A percentile compares a stretch with the other conserved stretches of the same genome.
Conservation (phyloP, 805 yeast species). For the Hanseniaspora jakobsenii region DNA sequence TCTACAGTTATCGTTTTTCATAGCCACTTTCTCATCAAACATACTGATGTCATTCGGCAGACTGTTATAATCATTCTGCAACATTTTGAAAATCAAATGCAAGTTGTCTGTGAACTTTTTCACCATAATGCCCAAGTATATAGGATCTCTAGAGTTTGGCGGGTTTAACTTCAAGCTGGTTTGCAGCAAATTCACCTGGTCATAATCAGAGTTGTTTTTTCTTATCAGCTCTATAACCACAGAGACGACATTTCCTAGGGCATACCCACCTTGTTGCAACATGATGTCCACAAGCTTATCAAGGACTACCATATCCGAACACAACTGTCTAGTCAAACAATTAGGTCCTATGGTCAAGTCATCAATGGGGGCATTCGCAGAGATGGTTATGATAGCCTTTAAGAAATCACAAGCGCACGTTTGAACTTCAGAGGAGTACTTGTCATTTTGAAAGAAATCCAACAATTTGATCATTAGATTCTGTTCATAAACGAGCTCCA, state of each 20-base stretch:
- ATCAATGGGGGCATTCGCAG: constrained; percentile 78
- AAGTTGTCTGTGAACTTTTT: constrained; percentile 57
- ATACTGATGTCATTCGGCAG: constrained; percentile 14
- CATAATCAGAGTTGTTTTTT: constrained; percentile 93
- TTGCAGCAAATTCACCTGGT: constrained; percentile 63
- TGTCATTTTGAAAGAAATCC: constrained; percentile 49
- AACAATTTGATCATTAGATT: constrained; percentile 57
- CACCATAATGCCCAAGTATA: constrained; percentile 75
- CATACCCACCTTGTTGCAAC: constrained; percentile 56
- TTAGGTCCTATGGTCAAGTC: constrained; percentile 88
- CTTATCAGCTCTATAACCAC: constrained; percentile 86
- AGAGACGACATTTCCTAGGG: constrained; percentile 81
- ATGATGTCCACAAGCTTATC: constrained; percentile 57
- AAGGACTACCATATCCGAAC: constrained; percentile 47
- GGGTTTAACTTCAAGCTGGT: constrained; percentile 72
- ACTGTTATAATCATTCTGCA: constrained; percentile 4
- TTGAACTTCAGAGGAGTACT: constrained; percentile 52
- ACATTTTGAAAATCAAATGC: constrained; percentile 31
- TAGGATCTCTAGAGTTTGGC: constrained; percentile 81
- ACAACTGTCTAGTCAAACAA: constrained; percentile 74
- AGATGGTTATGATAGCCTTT: constrained; percentile 82
- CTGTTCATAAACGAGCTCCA: constrained; percentile 67
- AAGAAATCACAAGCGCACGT: constrained; percentile 89
- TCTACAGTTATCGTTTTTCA: constrained; percentile 22
- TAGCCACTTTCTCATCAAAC: constrained; percentile 18